Evolutionary conservation across 2,329 filamentous ascomycete genomes (phyloP).

Genomic region (Laburnicola sp.): DNA sequence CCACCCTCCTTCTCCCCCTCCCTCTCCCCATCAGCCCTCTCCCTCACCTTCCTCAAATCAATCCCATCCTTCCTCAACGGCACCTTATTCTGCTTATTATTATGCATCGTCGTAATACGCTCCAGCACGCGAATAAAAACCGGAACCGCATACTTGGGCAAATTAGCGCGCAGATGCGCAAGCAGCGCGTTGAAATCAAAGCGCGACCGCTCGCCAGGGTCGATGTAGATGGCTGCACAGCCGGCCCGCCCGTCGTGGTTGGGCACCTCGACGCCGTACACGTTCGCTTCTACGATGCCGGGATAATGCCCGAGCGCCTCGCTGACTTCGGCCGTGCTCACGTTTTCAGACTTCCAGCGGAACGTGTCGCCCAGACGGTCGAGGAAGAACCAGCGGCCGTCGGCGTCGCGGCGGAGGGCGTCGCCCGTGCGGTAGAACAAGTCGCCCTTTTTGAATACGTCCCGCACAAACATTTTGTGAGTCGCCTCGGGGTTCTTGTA

Average conservation of each 20-base stretch:
- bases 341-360: slow-evolving; percentile 56
- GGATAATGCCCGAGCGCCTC: slow-evolving; percentile 51
- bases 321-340: slow-evolving; percentile 53
- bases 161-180: slow-evolving; percentile 58
- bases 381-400: slow-evolving; percentile 55
- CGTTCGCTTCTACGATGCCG: slow-evolving; percentile 52
- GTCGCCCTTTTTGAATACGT: slow-evolving; percentile 54
- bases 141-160: slow-evolving; percentile 76
- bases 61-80: slow-evolving; percentile 69
- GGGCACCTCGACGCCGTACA: slow-evolving; percentile 55
- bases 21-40: slow-evolving; percentile 42
- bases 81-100: slow-evolving; percentile 80
- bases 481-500: slow-evolving; percentile 70
- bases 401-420: slow-evolving; percentile 48
- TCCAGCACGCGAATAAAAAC: slow-evolving; percentile 69
- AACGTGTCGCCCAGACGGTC: slow-evolving; percentile 55
- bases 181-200: slow-evolving; percentile 62
- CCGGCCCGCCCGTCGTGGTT: slow-evolving; percentile 56
- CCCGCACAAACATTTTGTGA: slow-evolving; percentile 54
- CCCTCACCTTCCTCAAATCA: slow-evolving; percentile 56
- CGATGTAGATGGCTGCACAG: slow-evolving; percentile 62
- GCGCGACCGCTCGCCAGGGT: slow-evolving; percentile 48
- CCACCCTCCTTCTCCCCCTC: slow-evolving; percentile 1
- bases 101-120: slow-evolving; percentile 65
- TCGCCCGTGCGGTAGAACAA: slow-evolving; percentile 55